Percentiles rank a stretch among this genome's conserved stretches.
Evolutionary conservation across 352 stramenopile species (phyloP).

Genomic region (Phytophthora melonis): DNA sequence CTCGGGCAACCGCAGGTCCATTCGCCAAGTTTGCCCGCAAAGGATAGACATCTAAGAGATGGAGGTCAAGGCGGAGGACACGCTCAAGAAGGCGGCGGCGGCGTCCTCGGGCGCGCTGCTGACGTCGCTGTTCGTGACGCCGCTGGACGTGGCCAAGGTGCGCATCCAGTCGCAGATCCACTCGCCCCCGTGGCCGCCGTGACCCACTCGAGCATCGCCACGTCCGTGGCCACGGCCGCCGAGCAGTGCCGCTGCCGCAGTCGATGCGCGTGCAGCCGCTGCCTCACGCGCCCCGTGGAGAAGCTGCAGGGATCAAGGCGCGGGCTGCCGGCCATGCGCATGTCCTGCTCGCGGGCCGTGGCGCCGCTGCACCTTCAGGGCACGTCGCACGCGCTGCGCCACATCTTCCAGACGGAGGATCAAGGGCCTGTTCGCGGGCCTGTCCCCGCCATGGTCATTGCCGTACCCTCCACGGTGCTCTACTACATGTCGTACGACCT

Average conservation of each 20-base stretch:
- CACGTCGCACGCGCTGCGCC: constrained; percentile 71
- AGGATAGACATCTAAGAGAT: constrained; percentile 2
- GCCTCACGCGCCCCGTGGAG: constrained; percentile 59
- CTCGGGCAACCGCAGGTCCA: constrained; percentile 1
- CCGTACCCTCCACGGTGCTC: constrained; percentile 93
- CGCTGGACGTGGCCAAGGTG: constrained; percentile 86
- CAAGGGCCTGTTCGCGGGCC: constrained; percentile 84
- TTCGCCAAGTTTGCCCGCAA: constrained; percentile 18
- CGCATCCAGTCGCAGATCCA: constrained; percentile 81
- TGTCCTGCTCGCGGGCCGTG: constrained; percentile 52
- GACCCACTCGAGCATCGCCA: constrained; percentile 25
- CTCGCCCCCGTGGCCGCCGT: constrained; percentile 13
- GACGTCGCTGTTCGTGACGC: constrained; percentile 87
- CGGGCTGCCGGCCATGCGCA: constrained; percentile 48
- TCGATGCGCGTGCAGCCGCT: constrained; percentile 64
- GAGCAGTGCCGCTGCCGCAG: constrained; percentile 60
- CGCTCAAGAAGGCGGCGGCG: constrained; percentile 76
- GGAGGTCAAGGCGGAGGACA: constrained; percentile 41
- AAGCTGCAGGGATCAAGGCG: constrained; percentile 40
- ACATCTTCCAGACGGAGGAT: constrained; percentile 90
- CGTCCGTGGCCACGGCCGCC: constrained; percentile 27
- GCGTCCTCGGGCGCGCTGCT: constrained; percentile 74
- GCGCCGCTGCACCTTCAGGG: constrained; percentile 51
- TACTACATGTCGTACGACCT: constrained; percentile 97
- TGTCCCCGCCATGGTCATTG: constrained; percentile 94